Evolutionary conservation across 106 monocot genomes (phyloP).

Genomic region (Acorus calamus): DNA sequence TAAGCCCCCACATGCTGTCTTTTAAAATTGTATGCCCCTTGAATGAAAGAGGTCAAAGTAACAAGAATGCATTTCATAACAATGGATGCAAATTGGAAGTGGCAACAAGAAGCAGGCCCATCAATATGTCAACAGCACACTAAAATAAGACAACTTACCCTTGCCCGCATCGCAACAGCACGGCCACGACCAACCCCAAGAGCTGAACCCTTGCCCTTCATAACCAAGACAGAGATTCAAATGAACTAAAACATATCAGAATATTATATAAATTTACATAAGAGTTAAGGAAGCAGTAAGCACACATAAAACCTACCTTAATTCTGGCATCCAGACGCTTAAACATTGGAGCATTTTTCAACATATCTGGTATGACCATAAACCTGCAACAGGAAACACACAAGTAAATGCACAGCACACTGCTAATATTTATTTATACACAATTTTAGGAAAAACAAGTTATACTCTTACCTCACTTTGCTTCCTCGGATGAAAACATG

Average conservation of each 20-base stretch:
- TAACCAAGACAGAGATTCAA: too few relatives aligned
- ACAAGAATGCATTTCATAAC: too few relatives aligned
- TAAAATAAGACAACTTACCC: conserved; percentile 32
- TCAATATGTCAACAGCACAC: too few relatives aligned
- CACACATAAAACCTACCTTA: conserved; percentile 25
- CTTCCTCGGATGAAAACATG: conserved; percentile 87
- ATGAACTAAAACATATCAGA: too few relatives aligned
- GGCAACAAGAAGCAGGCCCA: too few relatives aligned
- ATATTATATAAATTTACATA: too few relatives aligned
- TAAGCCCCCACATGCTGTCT: too few relatives aligned
- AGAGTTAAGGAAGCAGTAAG: too few relatives aligned
- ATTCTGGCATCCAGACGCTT: conserved; percentile 94
- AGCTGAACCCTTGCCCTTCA: conserved; percentile 24
- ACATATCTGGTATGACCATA: conserved; percentile 97
- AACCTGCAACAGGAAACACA: conserved; percentile 30
- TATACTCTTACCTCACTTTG: conserved; percentile 58
- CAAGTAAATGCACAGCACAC: background rate
- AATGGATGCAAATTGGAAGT: too few relatives aligned
- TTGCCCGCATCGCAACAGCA: conserved; percentile 80
- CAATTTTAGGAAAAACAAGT: background rate
- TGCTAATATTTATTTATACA: too few relatives aligned
- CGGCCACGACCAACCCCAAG: conserved; percentile 96
- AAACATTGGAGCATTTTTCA: conserved; percentile 98
- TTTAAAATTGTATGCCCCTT: too few relatives aligned
- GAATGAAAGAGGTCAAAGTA: too few relatives aligned